Base-by-base conservation (phyloP, 805 yeast species). In the Candida dajiaensis region DNA sequence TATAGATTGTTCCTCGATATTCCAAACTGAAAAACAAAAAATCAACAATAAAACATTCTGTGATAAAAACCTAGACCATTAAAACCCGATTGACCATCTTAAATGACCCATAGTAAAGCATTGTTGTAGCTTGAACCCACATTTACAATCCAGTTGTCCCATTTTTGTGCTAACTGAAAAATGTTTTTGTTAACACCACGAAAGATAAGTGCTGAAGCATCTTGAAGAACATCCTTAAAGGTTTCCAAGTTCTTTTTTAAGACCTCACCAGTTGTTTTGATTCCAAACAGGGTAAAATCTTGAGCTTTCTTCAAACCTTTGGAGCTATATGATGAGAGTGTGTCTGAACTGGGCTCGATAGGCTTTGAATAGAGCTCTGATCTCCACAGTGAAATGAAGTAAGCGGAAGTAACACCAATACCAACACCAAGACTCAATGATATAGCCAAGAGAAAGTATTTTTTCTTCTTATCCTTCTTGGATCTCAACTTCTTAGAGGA, bases 381-480 rank as follows among this genome's bases (percentile, higher is more conserved):
- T 5, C 16, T 33, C 36, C 36, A 33, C 3, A 33, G 25, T 5
- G 51, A 38, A 4, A 42, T 43, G 36, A 42, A 29, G 38, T 46
- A 50, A 3, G 58, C 61, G 8, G 61, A 42, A 1, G 59, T 45
- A 13, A 57, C 36, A 4, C 64, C 64, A 33, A 58, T 54, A 0
- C 64, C 63, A 42, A 58, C 42, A 0, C 63, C 64, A 13, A 59
- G 29, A 9, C 51, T 47, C 16, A 59, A 43, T 11, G 57, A 50
- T 5, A 55, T 10, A 1, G 57, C 53, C 10, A 56, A 23, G 11
- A 52, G 47, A 2, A 55, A 20, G 40, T 50, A 45, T 3, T 38
- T 47, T 9, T 42, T 44, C 16, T 28, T 46, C 22, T 38, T 49
- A 1, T 38, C 40, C n/a, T 22, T 42, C 38, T 41, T 43, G 41